These are phyloP conservation scores for Pseudofabraea citricarpa DNA, from an alignment of 2,329 filamentous ascomycete genomes.

Conservation along the genomic window DNA sequence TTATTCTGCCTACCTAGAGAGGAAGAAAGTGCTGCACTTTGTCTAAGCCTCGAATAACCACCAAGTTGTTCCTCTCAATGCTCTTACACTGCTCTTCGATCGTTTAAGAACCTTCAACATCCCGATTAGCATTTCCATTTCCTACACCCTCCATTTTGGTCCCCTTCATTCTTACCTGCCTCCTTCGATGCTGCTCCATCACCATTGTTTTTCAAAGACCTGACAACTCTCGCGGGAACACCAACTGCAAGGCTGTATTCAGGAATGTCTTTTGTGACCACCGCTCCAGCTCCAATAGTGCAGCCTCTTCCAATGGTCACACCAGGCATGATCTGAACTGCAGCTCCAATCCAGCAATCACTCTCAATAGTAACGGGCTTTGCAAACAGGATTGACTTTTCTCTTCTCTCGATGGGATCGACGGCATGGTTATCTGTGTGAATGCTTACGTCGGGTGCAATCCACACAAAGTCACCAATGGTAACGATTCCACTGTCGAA, in stretches of 20 bases:
- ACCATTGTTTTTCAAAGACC: too few relatives aligned
- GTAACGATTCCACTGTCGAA: conserved; percentile 41
- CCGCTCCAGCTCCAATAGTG: conserved; percentile 46
- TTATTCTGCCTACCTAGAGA: too few relatives aligned
- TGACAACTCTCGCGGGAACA: background rate
- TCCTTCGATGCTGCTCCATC: too few relatives aligned
- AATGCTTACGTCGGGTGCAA: conserved; percentile 68
- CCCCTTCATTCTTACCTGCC: too few relatives aligned
- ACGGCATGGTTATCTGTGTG: conserved; percentile 69
- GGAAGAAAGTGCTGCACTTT: too few relatives aligned
- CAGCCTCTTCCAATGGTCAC: conserved; percentile 48
- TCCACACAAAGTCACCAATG: conserved; percentile 26
- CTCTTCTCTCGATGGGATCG: conserved; percentile 46
- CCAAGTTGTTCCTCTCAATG: too few relatives aligned
- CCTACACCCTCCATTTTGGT: too few relatives aligned
- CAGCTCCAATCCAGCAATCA: conserved; percentile 52
- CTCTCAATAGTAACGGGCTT: conserved; percentile 31
- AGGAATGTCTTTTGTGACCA: conserved; percentile 35
- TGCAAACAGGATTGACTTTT: conserved; percentile 50
- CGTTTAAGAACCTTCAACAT: too few relatives aligned
- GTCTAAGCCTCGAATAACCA: too few relatives aligned
- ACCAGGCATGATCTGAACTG: conserved; percentile 44
- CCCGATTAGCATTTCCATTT: too few relatives aligned
- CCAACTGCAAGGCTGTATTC: conserved; percentile 3
- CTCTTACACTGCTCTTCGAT: too few relatives aligned